These are phyloP conservation scores for Caryopteris hybrid DNA, from an alignment of 305 asterid genomes.

Conservation along the genomic window DNA sequence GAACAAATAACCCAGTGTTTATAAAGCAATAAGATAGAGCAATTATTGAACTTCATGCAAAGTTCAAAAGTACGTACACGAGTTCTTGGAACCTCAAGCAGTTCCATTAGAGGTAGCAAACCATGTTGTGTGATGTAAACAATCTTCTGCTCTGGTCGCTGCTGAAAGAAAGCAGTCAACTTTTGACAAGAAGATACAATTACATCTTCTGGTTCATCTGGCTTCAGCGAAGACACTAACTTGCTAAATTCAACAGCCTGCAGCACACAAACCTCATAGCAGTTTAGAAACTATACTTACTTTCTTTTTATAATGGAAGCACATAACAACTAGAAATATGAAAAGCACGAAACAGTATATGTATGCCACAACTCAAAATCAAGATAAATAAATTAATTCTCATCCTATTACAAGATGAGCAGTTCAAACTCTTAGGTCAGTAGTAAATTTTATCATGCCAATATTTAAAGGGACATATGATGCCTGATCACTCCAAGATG, in stretches of 20 bases:
- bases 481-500: constrained; percentile 2
- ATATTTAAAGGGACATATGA: background rate
- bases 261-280: constrained; percentile 15
- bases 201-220: constrained; percentile 93
- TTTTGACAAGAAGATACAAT: constrained; percentile 92
- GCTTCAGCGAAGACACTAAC: constrained; percentile 83
- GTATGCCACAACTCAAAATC: constrained; percentile 5
- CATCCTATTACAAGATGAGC: constrained; percentile 3
- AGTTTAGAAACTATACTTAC: constrained; percentile 2
- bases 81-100: constrained; percentile 85
- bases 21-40: constrained; percentile 14
- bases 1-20: constrained; percentile 5
- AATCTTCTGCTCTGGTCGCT: constrained; percentile 90
- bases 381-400: background rate
- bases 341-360: background rate
- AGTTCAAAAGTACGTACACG: constrained; percentile 54
- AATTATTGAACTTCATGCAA: constrained; percentile 20
- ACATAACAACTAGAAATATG: constrained; percentile 3
- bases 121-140: constrained; percentile 95
- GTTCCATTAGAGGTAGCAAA: constrained; percentile 91
- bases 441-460: background rate
- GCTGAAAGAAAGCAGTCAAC: constrained; percentile 74
- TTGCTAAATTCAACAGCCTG: constrained; percentile 96
- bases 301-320: background rate
- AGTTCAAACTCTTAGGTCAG: background rate